Evolutionary conservation across 208 protist species (phyloP).

Genomic region (Porcisia deanei): DNA sequence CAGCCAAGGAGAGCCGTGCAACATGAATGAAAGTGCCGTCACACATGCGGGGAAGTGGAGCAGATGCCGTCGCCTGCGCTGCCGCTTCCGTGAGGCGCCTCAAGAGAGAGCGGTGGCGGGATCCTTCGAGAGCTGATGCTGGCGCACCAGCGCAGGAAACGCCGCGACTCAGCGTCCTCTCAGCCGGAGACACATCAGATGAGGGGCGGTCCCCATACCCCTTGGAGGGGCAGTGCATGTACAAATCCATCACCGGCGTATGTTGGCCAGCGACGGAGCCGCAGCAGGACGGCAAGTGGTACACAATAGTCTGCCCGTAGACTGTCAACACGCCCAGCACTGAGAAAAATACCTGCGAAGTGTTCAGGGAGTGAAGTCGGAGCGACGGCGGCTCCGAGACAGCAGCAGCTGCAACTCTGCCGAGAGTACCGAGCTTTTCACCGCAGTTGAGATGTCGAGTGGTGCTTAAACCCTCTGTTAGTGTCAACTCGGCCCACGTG

Average conservation of each 20-base stretch:
- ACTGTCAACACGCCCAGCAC: constrained; percentile 40
- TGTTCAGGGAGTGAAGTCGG: not conserved
- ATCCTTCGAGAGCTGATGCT: not conserved
- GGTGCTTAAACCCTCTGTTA: constrained; percentile 22
- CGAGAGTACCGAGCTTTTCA: too few species aligned
- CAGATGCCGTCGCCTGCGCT: constrained; percentile 17
- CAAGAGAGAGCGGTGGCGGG: constrained; percentile 19
- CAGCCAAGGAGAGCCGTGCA: constrained; percentile 21
- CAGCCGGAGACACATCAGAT: not conserved
- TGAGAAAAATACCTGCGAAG: not conserved
- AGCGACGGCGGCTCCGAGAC: not conserved
- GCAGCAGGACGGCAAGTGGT: constrained; percentile 24
- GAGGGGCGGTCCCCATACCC: not conserved
- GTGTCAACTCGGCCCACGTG: constrained; percentile 27
- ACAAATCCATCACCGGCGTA: not conserved
- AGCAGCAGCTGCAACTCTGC: not conserved
- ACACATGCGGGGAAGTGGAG: constrained; percentile 5
- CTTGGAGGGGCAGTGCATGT: constrained; percentile 5
- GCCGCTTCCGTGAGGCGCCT: constrained; percentile 26
- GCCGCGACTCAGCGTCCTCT: not conserved
- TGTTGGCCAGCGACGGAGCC: not conserved
- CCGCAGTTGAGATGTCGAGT: not conserved
- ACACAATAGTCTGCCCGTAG: constrained; percentile 50
- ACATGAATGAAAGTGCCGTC: constrained; percentile 9
- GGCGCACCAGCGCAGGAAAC: not conserved